phyloP scores from a whole-genome alignment of 768 basidiomycete genomes.

The Rhizopogon salebrosus region DNA sequence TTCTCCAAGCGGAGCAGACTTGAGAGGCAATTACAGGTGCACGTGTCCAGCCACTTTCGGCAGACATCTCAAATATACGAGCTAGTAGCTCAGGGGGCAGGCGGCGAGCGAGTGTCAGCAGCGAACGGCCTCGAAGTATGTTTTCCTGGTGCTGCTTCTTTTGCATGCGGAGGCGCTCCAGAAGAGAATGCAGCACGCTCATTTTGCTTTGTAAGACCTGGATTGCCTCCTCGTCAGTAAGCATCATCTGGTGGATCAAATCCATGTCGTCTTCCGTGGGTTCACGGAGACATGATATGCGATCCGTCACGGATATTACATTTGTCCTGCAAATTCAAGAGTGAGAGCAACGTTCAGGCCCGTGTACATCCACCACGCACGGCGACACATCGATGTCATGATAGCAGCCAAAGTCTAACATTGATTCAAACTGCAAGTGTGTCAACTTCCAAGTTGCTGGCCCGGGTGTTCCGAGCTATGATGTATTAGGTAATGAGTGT shows the following conservation, averaged over 20 bases:
- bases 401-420: not conserved
- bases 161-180: conserved; percentile 39
- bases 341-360: not conserved
- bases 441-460: too few species aligned
- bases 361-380: not conserved
- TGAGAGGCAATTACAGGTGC: conserved; percentile 53
- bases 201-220: conserved; percentile 38
- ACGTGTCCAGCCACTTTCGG: conserved; percentile 44
- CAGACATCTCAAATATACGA: conserved; percentile 48
- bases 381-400: not conserved
- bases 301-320: conserved; percentile 6
- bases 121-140: conserved; percentile 39
- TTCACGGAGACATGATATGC: conserved; percentile 13
- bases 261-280: conserved; percentile 17
- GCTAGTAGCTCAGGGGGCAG: conserved; percentile 52
- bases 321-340: not conserved
- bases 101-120: conserved; percentile 51
- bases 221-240: conserved; percentile 38
- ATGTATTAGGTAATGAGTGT: not conserved
- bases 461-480: too few species aligned
- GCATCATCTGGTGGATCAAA: conserved; percentile 17
- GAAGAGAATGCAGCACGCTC: conserved; percentile 30
- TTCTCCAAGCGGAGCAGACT: conserved; percentile 57
- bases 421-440: too few species aligned
- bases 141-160: conserved; percentile 37